phyloP scores from a whole-genome alignment of 768 basidiomycete species.

The Trametes coccinea region DNA sequence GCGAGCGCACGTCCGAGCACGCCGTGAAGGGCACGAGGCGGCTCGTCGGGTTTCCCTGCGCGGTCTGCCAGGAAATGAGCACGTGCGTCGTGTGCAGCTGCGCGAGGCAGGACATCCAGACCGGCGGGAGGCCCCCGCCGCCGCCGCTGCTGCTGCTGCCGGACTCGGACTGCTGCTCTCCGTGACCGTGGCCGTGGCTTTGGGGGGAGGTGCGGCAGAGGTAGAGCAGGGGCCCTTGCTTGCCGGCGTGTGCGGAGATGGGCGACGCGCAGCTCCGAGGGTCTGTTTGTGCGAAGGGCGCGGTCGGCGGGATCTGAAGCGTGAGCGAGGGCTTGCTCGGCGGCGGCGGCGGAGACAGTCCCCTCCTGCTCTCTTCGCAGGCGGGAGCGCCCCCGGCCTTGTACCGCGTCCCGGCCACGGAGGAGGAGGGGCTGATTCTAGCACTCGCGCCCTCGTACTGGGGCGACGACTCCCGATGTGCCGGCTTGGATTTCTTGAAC shows the following conservation, averaged over 20 bases:
- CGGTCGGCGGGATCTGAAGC: slow-evolving; percentile 8
- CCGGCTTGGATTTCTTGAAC: slow-evolving; percentile 49
- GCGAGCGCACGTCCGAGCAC: slow-evolving; percentile 67
- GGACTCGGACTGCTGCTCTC: not conserved
- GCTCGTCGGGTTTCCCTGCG: slow-evolving; percentile 41
- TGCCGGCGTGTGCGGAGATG: slow-evolving; percentile 14
- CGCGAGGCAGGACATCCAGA: slow-evolving; percentile 52
- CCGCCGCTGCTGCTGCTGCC: slow-evolving; percentile 4
- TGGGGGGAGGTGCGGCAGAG: slow-evolving; percentile 38
- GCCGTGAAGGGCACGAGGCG: slow-evolving; percentile 49
- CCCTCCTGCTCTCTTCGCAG: not conserved
- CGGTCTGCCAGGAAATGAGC: slow-evolving; percentile 48
- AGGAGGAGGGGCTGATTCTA: not conserved
- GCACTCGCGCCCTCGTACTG: not conserved
- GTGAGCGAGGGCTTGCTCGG: slow-evolving; percentile 5
- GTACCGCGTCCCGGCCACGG: slow-evolving; percentile 5
- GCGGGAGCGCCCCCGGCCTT: not conserved
- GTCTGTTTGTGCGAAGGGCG: slow-evolving; percentile 1
- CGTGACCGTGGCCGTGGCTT: not conserved
- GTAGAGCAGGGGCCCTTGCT: slow-evolving; percentile 48
- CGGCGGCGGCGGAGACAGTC: not conserved
- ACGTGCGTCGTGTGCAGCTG: slow-evolving; percentile 42
- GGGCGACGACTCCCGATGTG: slow-evolving; percentile 10
- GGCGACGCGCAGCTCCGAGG: slow-evolving; percentile 30
- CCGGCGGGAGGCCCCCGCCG: slow-evolving; percentile 32